These are phyloP conservation scores for Candida morakotiae DNA, from an alignment of 805 yeast species.

Conservation along the genomic window DNA sequence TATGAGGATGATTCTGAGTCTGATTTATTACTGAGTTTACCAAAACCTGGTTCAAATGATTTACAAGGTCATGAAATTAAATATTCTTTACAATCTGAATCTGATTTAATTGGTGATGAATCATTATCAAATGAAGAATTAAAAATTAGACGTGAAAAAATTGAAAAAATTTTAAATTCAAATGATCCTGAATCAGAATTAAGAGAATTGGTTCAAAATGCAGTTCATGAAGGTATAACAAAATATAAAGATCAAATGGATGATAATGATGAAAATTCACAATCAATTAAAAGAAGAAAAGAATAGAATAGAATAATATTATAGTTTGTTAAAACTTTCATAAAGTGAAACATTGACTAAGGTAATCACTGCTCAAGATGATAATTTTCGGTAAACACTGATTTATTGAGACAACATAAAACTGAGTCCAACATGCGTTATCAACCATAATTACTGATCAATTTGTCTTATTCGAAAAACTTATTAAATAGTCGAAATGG, in stretches of 20 bases:
- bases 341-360: too few relatives aligned
- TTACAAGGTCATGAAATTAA: constrained; percentile 51
- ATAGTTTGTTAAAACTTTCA: too few relatives aligned
- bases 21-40: constrained; percentile 21
- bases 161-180: constrained; percentile 70
- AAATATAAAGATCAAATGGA: constrained; percentile 18
- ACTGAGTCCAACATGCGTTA: too few relatives aligned
- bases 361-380: too few relatives aligned
- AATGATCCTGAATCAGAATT: constrained; percentile 80
- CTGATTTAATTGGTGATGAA: constrained; percentile 36
- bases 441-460: too few relatives aligned
- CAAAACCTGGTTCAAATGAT: constrained; percentile 35
- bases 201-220: constrained; percentile 60
- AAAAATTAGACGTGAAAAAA: constrained; percentile 51
- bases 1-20: too few relatives aligned
- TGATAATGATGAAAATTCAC: constrained; percentile 18
- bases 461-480: too few relatives aligned
- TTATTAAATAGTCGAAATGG: too few relatives aligned
- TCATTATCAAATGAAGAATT: constrained; percentile 18
- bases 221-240: constrained; percentile 56
- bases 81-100: constrained; percentile 46
- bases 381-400: too few relatives aligned
- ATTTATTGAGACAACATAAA: too few relatives aligned
- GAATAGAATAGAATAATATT: too few relatives aligned
- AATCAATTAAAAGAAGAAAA: constrained; percentile 8